Base-by-base conservation (phyloP, 176 grass and related monocot species). In the Triticum monococcum region DNA sequence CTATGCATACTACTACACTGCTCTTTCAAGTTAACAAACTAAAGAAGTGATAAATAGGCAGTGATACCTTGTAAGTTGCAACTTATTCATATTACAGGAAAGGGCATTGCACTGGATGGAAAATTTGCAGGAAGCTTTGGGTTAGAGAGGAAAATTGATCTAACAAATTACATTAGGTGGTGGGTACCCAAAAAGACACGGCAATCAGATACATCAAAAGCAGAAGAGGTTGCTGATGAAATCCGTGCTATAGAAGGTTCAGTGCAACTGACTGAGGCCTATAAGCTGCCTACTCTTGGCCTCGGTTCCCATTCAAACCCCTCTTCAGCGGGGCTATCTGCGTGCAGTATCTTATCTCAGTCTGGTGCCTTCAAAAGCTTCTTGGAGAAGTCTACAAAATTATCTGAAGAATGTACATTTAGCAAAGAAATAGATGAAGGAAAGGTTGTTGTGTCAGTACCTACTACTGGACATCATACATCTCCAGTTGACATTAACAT, bases 81-180 rank as follows among this genome's bases (percentile, higher is more conserved):
- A 86, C 75, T 59, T 75, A 80, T 90, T 56, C 11, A 86, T 91
- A 87, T 88, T 91, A 88, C 90, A 89, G 95, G 89, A 22, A 99
- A 96, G 80, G 90, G 96, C 77, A 86, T 84, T 25, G 78, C 69
- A 14, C 73, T 89, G 12, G 97, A 94, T 87, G 86, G 90, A 71
- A 96, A 93, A 77, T 94, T 89, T 84, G 71, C 79, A 3, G 91
- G 88, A 74, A 87, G 85, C 87, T 89, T 89, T 26, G 89, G 86
- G 8, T 80, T 92, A 84, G 93, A 98, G 70, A 92, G 89, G 86
- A 99, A 96, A 96, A 87, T 91, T 89, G 94, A 99, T 92, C 87
- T 99, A 57, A 96, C 97, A 87, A 96, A 89, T 85, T 99, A 96
- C 86, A 99, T 99, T 80, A 91, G 89, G 72, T 99, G 97, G 97